Percentiles rank a stretch among this genome's conserved stretches.
phyloP scores from a whole-genome alignment of 768 basidiomycete genomes.

The Crucibulum laeve region DNA sequence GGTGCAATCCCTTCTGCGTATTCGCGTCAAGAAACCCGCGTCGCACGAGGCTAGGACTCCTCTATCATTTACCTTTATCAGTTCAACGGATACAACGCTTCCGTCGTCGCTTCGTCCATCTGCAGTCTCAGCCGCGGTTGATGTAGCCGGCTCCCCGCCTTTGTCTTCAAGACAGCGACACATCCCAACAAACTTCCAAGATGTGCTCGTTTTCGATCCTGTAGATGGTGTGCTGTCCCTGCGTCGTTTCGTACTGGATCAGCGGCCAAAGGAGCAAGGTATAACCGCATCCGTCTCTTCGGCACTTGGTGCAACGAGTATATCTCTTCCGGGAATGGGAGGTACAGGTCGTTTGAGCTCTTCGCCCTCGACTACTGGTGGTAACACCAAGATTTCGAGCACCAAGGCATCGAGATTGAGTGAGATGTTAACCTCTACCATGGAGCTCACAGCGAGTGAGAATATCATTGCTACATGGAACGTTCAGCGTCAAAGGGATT shows the following conservation, averaged over 20 bases:
- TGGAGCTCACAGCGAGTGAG: constrained; percentile 34
- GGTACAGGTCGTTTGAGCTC: constrained; percentile 33
- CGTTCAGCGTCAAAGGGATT: constrained; percentile 45
- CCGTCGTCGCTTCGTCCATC: constrained; percentile 32
- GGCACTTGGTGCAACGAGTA: constrained; percentile 44
- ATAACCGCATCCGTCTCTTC: constrained; percentile 24
- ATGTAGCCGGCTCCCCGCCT: constrained; percentile 17
- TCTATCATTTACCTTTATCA: constrained; percentile 55
- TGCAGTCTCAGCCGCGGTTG: constrained; percentile 7
- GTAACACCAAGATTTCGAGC: not conserved
- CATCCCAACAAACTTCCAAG: constrained; percentile 49
- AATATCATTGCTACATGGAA: constrained; percentile 61
- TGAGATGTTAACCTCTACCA: constrained; percentile 12
- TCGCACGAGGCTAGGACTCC: constrained; percentile 28
- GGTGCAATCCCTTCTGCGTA: constrained; percentile 50
- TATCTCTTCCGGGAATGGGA: constrained; percentile 56
- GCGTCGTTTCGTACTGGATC: constrained; percentile 47
- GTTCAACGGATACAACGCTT: constrained; percentile 25
- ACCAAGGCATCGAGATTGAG: not conserved
- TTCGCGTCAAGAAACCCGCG: constrained; percentile 31
- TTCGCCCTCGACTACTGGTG: constrained; percentile 22
- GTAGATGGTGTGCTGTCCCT: constrained; percentile 50
- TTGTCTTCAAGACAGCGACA: constrained; percentile 22
- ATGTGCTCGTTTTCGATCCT: constrained; percentile 67
- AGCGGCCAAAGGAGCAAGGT: constrained; percentile 20